These are phyloP conservation scores for Cladosporium sp. DNA, from an alignment of 2,329 filamentous ascomycete genomes.

Conservation along the genomic window DNA sequence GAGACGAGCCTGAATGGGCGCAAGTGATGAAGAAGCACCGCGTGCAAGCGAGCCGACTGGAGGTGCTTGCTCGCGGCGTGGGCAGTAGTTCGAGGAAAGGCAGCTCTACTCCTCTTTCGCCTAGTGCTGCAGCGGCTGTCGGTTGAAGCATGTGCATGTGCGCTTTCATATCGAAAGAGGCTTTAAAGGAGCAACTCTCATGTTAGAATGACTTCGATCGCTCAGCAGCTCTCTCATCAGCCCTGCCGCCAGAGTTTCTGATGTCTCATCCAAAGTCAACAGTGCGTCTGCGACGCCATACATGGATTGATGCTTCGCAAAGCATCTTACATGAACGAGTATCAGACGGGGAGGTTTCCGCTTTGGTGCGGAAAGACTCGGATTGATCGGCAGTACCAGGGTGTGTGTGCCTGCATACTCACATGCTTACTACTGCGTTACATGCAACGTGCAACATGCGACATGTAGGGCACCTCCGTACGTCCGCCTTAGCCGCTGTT, in stretches of 20 bases:
- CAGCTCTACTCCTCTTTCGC: slow-evolving; percentile 61
- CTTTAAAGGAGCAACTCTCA: too few relatives aligned
- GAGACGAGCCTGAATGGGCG: slow-evolving; percentile 71
- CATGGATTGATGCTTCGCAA: not conserved
- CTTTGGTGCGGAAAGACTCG: not conserved
- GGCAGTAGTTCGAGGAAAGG: slow-evolving; percentile 32
- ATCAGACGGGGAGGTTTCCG: not conserved
- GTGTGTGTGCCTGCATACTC: not conserved
- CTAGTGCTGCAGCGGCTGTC: slow-evolving; percentile 21
- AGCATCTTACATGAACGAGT: not conserved
- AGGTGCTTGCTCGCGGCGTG: slow-evolving; percentile 39
- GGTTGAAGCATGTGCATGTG: slow-evolving; percentile 9
- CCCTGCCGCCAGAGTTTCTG: too few relatives aligned
- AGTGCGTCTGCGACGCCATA: not conserved
- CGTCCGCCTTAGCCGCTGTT: not conserved
- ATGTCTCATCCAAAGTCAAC: too few relatives aligned
- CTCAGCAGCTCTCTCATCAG: not conserved
- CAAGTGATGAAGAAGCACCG: slow-evolving; percentile 87
- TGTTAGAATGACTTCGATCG: not conserved
- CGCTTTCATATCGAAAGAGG: too few relatives aligned
- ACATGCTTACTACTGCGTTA: not conserved
- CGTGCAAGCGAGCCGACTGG: slow-evolving; percentile 67
- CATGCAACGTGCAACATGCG: not conserved
- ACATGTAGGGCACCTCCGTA: not conserved
- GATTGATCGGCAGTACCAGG: not conserved